Evolutionary conservation across 352 stramenopile genomes (phyloP).

Genomic region (Pythium volutum): DNA sequence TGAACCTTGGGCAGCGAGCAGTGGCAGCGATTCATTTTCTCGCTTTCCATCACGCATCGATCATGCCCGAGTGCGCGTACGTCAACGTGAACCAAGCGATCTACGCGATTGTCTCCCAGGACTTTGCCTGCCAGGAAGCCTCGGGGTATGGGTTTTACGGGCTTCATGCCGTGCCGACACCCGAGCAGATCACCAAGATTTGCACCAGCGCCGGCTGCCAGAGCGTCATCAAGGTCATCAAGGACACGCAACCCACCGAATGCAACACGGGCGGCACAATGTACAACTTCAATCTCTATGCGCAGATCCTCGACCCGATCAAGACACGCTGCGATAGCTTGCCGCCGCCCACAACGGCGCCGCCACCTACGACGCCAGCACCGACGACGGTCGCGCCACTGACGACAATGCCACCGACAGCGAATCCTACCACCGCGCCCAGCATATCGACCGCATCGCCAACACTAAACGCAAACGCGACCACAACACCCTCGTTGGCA

Average conservation of each 20-base stretch:
- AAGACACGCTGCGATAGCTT: too few species aligned
- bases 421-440: neutral
- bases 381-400: neutral
- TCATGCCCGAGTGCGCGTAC: too few species aligned
- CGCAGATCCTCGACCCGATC: slow-evolving; percentile 7
- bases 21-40: too few species aligned
- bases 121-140: neutral
- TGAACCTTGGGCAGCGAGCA: too few species aligned
- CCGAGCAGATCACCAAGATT: neutral
- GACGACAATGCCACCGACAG: neutral
- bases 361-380: neutral
- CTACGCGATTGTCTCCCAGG: too few species aligned
- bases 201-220: slow-evolving; percentile 3
- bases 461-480: too few species aligned
- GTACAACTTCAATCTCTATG: slow-evolving; percentile 1
- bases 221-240: neutral
- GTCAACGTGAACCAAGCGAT: too few species aligned
- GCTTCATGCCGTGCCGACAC: neutral
- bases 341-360: neutral
- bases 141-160: neutral
- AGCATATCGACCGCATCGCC: neutral
- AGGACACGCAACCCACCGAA: neutral
- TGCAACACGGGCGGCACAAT: slow-evolving; percentile 2
- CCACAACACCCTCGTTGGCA: neutral
- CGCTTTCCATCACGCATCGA: too few species aligned